Conservation (phyloP, 108 stramenopile genomes). For the Schizochytrium sp. region DNA sequence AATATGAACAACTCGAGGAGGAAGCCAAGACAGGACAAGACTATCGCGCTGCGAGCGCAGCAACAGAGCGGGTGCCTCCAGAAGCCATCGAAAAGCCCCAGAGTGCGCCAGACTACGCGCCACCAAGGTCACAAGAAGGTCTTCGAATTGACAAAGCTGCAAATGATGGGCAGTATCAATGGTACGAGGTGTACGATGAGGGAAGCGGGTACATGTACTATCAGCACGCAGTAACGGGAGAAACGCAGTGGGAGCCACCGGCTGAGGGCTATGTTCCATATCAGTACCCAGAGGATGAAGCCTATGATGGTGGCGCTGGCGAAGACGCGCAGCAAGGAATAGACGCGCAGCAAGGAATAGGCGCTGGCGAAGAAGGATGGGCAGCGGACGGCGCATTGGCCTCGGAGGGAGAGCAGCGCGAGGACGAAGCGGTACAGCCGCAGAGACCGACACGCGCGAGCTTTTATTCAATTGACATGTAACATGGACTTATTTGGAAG, state of each 20-base stretch:
- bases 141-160: background rate
- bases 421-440: background rate
- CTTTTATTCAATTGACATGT: background rate
- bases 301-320: background rate
- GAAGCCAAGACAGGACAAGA: too few species aligned
- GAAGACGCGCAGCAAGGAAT: background rate
- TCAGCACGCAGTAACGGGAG: background rate
- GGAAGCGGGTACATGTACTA: background rate
- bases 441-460: background rate
- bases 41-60: too few species aligned
- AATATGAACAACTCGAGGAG: too few species aligned
- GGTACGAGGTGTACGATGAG: background rate
- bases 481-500: background rate
- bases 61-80: too few species aligned
- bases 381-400: background rate
- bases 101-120: background rate
- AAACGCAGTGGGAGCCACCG: background rate
- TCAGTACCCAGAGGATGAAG: background rate
- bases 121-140: background rate
- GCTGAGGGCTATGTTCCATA: background rate
- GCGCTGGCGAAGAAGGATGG: background rate
- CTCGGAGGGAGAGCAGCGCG: background rate
- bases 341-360: background rate
- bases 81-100: too few species aligned
- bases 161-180: background rate